Evolutionary conservation across 331 rosid species (phyloP).

Genomic region (Acacia pycnantha): DNA sequence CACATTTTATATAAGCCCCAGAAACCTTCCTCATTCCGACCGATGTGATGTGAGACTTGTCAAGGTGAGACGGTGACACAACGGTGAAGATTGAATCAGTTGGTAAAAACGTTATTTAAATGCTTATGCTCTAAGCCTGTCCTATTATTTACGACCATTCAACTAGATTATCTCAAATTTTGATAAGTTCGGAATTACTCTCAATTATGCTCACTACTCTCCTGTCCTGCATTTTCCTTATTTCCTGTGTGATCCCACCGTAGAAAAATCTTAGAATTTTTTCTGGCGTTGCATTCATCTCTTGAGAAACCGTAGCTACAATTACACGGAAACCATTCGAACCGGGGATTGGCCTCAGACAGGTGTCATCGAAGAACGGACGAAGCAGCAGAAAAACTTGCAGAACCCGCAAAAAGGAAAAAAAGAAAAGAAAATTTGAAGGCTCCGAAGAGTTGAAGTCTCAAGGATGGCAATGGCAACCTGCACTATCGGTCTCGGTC

Average conservation of each 20-base stretch:
- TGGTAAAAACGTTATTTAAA: background rate
- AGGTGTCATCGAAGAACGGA: background rate
- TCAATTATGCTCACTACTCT: background rate
- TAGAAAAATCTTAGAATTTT: conserved; percentile 17
- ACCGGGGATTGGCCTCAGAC: background rate
- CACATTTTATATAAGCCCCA: no score
- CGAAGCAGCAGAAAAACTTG: background rate
- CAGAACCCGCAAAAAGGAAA: background rate
- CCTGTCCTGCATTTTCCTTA: background rate
- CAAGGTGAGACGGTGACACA: no score
- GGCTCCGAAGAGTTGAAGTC: background rate
- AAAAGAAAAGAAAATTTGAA: background rate
- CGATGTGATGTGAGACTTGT: no score
- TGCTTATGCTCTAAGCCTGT: no score
- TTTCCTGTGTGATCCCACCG: background rate
- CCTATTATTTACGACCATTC: background rate
- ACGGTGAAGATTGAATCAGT: background rate
- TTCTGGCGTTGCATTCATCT: conserved; percentile 38
- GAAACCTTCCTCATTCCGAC: no score
- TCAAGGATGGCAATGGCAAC: conserved; percentile 56
- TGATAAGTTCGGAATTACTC: no score
- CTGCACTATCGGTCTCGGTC: conserved; percentile 38
- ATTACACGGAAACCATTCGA: background rate
- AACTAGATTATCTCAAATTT: background rate
- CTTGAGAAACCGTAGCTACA: background rate